These are phyloP conservation scores for Obelidium mucronatum DNA, from an alignment of 192 early-diverging fungal species.

Conservation along the genomic window DNA sequence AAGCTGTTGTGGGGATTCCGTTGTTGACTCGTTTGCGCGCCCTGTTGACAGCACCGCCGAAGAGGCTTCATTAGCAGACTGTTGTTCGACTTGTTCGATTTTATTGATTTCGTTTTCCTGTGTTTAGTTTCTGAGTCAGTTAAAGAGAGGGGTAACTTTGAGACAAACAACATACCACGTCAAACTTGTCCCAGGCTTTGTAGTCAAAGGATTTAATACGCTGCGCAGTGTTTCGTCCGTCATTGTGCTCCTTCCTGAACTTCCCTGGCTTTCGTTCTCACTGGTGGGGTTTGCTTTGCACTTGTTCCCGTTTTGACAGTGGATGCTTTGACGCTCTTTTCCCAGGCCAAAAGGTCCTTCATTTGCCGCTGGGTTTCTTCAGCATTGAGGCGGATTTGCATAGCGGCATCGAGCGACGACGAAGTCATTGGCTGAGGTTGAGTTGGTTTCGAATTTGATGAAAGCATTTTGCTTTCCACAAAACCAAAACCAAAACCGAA, in stretches of 20 bases:
- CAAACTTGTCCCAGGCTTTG: constrained; percentile 54
- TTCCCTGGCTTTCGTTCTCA: background rate
- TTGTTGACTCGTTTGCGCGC: background rate
- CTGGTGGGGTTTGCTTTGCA: background rate
- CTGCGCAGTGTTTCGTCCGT: background rate
- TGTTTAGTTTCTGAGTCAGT: background rate
- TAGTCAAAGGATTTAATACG: constrained; percentile 37
- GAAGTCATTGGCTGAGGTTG: background rate
- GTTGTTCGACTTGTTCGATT: background rate
- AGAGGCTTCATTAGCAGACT: background rate
- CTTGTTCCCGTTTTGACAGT: background rate
- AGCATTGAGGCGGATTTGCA: constrained; percentile 53
- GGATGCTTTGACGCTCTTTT: constrained; percentile 53
- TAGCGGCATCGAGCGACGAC: constrained; percentile 35
- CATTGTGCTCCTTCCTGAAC: background rate
- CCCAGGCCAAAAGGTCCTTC: constrained; percentile 53
- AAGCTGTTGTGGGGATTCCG: constrained; percentile 16
- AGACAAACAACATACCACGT: constrained; percentile 38
- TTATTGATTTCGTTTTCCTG: constrained; percentile 5
- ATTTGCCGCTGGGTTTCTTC: constrained; percentile 53
- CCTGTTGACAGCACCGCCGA: constrained; percentile 1
- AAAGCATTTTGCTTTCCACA: no score
- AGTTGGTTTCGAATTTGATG: no score
- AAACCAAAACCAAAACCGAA: no score
- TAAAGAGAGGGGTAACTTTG: background rate